Base-by-base conservation (phyloP, 805 yeast genomes). In the Cyberlindnera galapagoensis region DNA sequence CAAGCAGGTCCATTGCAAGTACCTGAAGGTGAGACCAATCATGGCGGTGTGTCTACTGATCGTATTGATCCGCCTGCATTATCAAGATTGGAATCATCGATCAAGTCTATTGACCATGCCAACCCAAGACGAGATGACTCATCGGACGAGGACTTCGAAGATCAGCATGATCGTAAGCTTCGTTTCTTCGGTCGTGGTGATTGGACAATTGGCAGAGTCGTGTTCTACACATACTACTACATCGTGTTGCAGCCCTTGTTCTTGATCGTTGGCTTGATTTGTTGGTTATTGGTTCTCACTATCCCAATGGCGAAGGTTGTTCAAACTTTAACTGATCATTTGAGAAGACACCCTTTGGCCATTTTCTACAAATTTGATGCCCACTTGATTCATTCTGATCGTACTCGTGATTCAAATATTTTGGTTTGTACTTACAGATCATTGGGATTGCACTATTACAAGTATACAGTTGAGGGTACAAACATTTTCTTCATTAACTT, bases 391-490 rank as follows among this genome's bases (percentile, higher is more conserved):
- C 49, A 39, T 21, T 46, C 38, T 34, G 51, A 33, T 13, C 25
- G 43, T 23, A 41, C 35, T 12, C 43, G 39, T 13, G 62, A 68
- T 29, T 65, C 74, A 29, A 69, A 74, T 47, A 76, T 92, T 35
- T 58, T 92, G 30, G 65, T 92, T 24, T 87, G 96, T 59, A 88
- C 97, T 1, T 90, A 86, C 60, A 73, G 97, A 51, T 85, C 94
- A 35, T 76, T 86, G 43, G 97, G 97, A 2, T 69, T 75, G 54
- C 95, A 87, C 55, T 92, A 92, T 60, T 92, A 88, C 65, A 92
- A 92, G 63, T 88, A 84, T 57, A 92, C 98, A 0, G 84, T 92
- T 29, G 97, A 85, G 43, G 98, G 98, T 38, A 88, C 97, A 3
- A 90, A 92, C 56, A 82, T 90, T 35, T 83, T 92, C 46, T 81